Conservation (phyloP, 768 basidiomycete genomes). For the Sarcodon aspratus region DNA sequence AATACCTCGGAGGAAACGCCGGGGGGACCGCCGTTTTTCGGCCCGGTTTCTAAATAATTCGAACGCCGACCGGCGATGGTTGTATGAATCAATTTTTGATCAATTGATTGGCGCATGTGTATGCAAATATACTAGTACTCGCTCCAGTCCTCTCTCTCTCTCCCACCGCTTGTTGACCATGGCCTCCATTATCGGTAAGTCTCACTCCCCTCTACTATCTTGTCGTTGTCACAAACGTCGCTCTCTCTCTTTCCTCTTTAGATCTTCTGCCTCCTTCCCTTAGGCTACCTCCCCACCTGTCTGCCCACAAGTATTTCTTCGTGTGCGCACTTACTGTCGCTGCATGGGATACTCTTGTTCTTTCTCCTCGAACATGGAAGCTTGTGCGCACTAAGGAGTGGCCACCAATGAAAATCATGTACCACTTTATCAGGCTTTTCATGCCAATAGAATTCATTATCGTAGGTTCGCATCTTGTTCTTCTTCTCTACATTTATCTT, state of each 20-base stretch:
- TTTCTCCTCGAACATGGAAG: slow-evolving; percentile 69
- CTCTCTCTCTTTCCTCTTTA: neutral
- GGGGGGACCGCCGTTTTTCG: no score
- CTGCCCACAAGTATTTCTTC: slow-evolving; percentile 82
- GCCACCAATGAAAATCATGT: slow-evolving; percentile 70
- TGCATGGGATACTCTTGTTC: slow-evolving; percentile 82
- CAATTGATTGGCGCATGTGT: no score
- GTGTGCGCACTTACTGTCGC: slow-evolving; percentile 86
- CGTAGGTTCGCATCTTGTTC: slow-evolving; percentile 34
- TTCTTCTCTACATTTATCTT: slow-evolving; percentile 5
- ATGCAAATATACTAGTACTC: no score
- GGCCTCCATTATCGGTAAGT: neutral
- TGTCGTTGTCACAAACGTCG: neutral
- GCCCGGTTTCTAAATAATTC: no score
- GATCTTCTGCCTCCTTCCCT: slow-evolving; percentile 48
- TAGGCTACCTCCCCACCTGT: slow-evolving; percentile 65
- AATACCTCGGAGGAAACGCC: no score
- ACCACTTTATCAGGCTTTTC: slow-evolving; percentile 62
- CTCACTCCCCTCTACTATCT: neutral
- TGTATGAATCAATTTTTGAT: no score
- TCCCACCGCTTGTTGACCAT: neutral
- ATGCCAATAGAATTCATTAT: slow-evolving; percentile 74
- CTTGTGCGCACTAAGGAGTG: slow-evolving; percentile 52
- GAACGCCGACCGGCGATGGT: no score
- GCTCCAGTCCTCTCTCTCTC: neutral